A percentile compares a stretch with the other conserved stretches of the same genome.
phyloP scores from a whole-genome alignment of 148 eudicot genomes.

The Amaranthus cruentus region DNA sequence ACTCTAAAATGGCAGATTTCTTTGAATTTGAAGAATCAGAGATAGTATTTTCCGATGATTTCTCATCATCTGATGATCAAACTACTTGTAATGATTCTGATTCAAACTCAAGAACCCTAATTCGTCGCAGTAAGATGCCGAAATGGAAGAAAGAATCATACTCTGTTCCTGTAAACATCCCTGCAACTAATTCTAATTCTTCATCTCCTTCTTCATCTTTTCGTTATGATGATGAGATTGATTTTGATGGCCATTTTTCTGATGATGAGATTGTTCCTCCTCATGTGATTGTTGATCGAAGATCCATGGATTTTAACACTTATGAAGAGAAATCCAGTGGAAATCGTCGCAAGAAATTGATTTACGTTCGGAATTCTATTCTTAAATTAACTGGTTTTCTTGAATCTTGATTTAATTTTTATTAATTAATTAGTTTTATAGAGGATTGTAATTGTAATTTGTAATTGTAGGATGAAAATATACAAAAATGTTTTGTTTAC shows the following conservation, averaged over 20 bases:
- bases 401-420: conserved; percentile 34
- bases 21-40: conserved; percentile 65
- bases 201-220: conserved; percentile 14
- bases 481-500: no score
- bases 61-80: conserved; percentile 4
- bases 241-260: conserved; percentile 5
- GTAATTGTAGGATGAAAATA: no score
- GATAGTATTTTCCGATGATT: conserved; percentile 34
- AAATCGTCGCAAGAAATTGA: conserved; percentile 46
- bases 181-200: conserved; percentile 7
- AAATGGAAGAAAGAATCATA: conserved; percentile 16
- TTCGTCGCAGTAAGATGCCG: background rate
- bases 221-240: conserved; percentile 1
- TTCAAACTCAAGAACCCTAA: conserved; percentile 3
- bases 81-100: background rate
- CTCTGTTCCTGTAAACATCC: conserved; percentile 45
- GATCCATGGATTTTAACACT: conserved; percentile 35
- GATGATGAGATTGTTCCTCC: conserved; percentile 52
- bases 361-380: conserved; percentile 55
- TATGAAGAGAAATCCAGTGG: conserved; percentile 36
- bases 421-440: no score
- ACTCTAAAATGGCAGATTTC: background rate
- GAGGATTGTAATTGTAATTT: no score
- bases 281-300: conserved; percentile 50
- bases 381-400: conserved; percentile 74